A percentile compares a stretch with the other conserved stretches of the same genome.
These are phyloP conservation scores for Podospora fimiseda DNA, from an alignment of 495 filamentous ascomycete species.

Conservation along the genomic window DNA sequence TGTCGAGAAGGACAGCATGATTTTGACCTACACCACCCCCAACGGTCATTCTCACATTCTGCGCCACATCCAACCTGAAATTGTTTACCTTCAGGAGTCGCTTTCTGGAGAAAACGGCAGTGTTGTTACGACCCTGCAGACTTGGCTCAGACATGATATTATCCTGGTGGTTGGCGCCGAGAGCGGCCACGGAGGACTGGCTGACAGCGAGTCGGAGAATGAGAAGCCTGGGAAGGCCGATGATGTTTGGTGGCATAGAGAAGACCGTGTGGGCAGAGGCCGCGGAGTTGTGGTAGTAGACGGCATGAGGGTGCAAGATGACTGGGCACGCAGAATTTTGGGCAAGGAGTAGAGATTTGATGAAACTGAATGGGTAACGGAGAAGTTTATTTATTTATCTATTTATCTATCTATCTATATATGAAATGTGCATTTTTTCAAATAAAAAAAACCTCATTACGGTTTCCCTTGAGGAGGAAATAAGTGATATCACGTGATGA, in stretches of 20 bases:
- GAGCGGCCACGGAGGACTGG: conserved; percentile 74
- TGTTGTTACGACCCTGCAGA: conserved; percentile 62
- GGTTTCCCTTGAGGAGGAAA: neutral
- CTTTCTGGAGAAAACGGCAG: conserved; percentile 66
- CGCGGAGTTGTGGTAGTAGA: conserved; percentile 85
- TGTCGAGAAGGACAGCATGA: conserved; percentile 75
- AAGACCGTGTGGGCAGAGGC: conserved; percentile 74
- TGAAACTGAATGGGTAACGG: neutral
- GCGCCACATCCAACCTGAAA: conserved; percentile 71
- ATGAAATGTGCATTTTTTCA: neutral
- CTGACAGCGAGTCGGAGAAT: conserved; percentile 82
- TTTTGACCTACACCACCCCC: conserved; percentile 77
- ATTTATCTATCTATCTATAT: neutral
- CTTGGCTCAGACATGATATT: conserved; percentile 78
- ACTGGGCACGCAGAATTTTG: conserved; percentile 71
- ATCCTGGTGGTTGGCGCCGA: conserved; percentile 78
- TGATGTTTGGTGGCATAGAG: conserved; percentile 72
- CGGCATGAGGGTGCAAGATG: conserved; percentile 65
- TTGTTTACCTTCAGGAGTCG: conserved; percentile 80
- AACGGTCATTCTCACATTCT: conserved; percentile 76
- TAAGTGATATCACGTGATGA: conserved; percentile 19
- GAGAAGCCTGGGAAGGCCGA: conserved; percentile 50
- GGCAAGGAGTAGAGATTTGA: conserved; percentile 55
- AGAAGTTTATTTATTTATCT: conserved; percentile 8
- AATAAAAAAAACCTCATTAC: neutral